A percentile compares a stretch with the other conserved stretches of the same genome.
Conservation (phyloP, 2,329 filamentous ascomycete species). For the Beauveria sp. region DNA sequence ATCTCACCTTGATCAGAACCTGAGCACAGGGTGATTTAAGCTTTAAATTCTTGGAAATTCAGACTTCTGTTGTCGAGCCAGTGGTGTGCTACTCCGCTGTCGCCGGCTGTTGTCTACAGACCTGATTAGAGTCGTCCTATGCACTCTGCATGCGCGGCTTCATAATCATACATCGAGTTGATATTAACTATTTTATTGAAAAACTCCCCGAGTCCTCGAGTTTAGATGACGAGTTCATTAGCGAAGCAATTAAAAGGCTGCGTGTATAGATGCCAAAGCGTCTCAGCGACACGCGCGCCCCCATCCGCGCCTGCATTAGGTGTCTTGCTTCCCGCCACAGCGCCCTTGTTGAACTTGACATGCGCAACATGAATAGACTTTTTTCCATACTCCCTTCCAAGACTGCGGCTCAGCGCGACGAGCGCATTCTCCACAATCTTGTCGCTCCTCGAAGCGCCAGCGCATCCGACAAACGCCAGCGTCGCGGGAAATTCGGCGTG, state of each 20-base stretch:
- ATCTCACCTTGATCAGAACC: too few relatives aligned
- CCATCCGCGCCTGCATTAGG: neutral
- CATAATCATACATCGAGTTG: too few relatives aligned
- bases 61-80: too few relatives aligned
- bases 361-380: conserved; percentile 8
- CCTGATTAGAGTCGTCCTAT: too few relatives aligned
- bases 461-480: neutral
- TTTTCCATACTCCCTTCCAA: conserved; percentile 4
- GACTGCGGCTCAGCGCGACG: conserved; percentile 10
- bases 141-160: too few relatives aligned
- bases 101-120: too few relatives aligned
- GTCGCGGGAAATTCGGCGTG: neutral
- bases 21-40: too few relatives aligned
- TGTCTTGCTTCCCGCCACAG: neutral
- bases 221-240: conserved; percentile 4
- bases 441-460: neutral
- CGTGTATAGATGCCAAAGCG: conserved; percentile 8
- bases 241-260: conserved; percentile 10
- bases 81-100: too few relatives aligned
- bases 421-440: conserved; percentile 6
- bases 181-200: neutral
- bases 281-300: neutral
- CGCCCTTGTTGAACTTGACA: neutral
- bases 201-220: neutral
- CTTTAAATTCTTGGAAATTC: too few relatives aligned